Evolutionary conservation across 2,329 filamentous ascomycete genomes (phyloP), one percentile per base, ranked within the genome.

Genomic region (Xylariaceae sp.): DNA sequence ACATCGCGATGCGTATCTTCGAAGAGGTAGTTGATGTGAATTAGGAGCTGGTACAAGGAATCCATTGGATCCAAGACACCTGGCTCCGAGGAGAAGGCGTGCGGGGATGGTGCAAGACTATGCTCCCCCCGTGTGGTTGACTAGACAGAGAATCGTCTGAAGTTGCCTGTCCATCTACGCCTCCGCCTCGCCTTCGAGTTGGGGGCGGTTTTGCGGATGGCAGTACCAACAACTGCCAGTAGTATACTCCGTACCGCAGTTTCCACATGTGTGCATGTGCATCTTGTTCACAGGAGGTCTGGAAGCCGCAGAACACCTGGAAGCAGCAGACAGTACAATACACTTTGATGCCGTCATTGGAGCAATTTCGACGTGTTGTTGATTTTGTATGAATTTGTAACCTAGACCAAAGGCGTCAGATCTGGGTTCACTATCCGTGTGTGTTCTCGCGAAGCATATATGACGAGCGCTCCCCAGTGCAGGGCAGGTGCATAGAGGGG

Each of bases 181-280:
- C 34, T 26, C 14, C 17, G 16, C 16, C 36, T 23, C 31, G 28
- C 12, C 24, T 15, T 9, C 26, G 35, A 38, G 27, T 32, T 52
- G 43, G 42, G 45, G 39, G 46, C 44, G 56, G 48, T 56, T 50
- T 47, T 60, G 57, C 36, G 58, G 58, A 52, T 61, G 58, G 47
- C 58, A 61, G 49, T 61, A 61, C 58, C 58, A 61, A 53, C 58
- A 61, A 55, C 56, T 59, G 36, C 56, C 57, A 31, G 51, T 54
- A 30, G 53, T 54, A 47, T 60, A 61, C 50, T 61, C 57, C 24
- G 58, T 61, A 40, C 57, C 57, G 44, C 58, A 61, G 51, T 60
- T 60, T 36, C 55, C 52, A 46, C 58, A 61, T 19, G 50, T 59
- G 42, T 59, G 56, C 50, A 52, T 55, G 49, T 57, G 49, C 55